These are phyloP conservation scores for Echium plantagineum DNA, from an alignment of 257 asterid species.

Conservation along the genomic window DNA sequence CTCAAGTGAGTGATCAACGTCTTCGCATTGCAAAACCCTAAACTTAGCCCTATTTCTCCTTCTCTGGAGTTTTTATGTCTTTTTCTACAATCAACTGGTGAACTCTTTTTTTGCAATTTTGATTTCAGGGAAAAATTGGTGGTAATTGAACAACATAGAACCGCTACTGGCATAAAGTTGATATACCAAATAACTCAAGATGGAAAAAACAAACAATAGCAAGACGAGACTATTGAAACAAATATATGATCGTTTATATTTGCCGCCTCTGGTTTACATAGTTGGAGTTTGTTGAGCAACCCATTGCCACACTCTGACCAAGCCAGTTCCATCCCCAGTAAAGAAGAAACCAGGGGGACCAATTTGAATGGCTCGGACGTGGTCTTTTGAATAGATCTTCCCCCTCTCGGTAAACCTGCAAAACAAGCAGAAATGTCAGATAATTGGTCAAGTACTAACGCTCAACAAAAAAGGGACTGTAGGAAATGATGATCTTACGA, in stretches of 20 bases:
- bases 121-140: too few species aligned
- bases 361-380: conserved; percentile 63
- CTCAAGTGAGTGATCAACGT: too few species aligned
- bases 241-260: too few species aligned
- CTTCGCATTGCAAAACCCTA: too few species aligned
- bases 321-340: conserved; percentile 91
- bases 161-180: neutral
- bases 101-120: too few species aligned
- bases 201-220: neutral
- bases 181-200: neutral
- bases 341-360: conserved; percentile 89
- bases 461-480: conserved; percentile 3
- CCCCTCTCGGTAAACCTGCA: conserved; percentile 77
- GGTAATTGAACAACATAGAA: too few species aligned
- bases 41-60: too few species aligned
- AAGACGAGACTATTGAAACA: neutral
- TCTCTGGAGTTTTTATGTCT: too few species aligned
- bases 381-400: conserved; percentile 65
- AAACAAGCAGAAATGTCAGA: neutral
- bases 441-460: conserved; percentile 3
- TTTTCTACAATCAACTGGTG: too few species aligned
- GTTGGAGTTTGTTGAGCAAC: conserved; percentile 34
- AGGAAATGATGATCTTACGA: conserved; percentile 43
- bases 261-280: conserved; percentile 6
- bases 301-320: conserved; percentile 89